Percentiles rank a stretch among this genome's conserved stretches.
These are phyloP conservation scores for Wickerhamiella dianesei DNA, from an alignment of 805 yeast genomes.

Conservation along the genomic window DNA sequence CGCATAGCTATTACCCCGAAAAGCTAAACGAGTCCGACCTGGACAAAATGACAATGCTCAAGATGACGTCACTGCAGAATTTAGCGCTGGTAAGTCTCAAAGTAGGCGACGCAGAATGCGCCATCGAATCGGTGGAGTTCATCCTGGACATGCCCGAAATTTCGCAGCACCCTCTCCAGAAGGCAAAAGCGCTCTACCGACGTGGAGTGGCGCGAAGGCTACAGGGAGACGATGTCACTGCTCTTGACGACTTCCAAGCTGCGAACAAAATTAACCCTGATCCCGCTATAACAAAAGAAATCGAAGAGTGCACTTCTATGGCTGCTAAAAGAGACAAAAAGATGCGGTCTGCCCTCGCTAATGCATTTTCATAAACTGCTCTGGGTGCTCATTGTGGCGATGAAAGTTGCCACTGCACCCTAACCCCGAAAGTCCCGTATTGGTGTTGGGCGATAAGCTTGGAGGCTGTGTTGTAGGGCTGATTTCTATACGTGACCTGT, in stretches of 20 bases:
- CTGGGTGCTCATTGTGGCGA: neutral
- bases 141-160: constrained; percentile 48
- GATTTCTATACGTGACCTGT: too few relatives aligned
- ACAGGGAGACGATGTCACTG: constrained; percentile 54
- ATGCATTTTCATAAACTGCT: neutral
- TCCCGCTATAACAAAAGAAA: constrained; percentile 7
- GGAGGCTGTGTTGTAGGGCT: too few relatives aligned
- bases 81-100: constrained; percentile 63
- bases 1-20: constrained; percentile 62
- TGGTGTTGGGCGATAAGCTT: too few relatives aligned
- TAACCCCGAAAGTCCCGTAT: too few relatives aligned
- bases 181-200: constrained; percentile 75
- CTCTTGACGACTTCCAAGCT: constrained; percentile 46
- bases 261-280: constrained; percentile 31
- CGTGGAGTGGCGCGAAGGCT: constrained; percentile 58
- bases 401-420: too few relatives aligned
- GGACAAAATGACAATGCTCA: constrained; percentile 34
- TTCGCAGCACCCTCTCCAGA: constrained; percentile 40
- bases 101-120: constrained; percentile 35
- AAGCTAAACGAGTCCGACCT: constrained; percentile 25
- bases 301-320: constrained; percentile 6
- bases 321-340: neutral
- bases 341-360: neutral
- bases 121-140: constrained; percentile 44
- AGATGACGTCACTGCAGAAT: constrained; percentile 54